These are phyloP conservation scores for Vicia faba DNA, from an alignment of 306 rosid genomes.

Conservation along the genomic window DNA sequence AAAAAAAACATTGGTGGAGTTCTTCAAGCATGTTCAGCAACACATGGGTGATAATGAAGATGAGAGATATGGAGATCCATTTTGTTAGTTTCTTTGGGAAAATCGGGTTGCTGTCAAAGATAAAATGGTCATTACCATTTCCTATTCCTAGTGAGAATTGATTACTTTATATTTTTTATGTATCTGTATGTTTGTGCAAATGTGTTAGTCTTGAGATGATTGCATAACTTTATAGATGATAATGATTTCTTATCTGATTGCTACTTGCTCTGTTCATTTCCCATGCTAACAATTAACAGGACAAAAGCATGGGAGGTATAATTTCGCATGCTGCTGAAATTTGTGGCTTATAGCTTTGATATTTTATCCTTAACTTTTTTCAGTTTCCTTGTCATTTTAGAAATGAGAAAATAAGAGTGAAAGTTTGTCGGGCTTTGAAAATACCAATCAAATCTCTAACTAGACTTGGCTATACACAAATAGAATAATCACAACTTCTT, in stretches of 20 bases:
- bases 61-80: slow-evolving; percentile 68
- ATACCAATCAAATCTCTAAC: background rate
- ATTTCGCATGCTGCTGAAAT: background rate
- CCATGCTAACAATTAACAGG: background rate
- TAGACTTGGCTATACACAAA: background rate
- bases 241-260: slow-evolving; percentile 2
- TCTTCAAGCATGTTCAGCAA: slow-evolving; percentile 87
- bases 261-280: background rate
- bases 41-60: slow-evolving; percentile 47
- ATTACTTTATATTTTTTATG: slow-evolving; percentile 3
- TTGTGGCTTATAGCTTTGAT: background rate
- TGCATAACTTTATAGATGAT: slow-evolving; percentile 14
- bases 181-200: background rate
- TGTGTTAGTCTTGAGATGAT: background rate
- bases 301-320: background rate
- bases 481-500: too few relatives aligned
- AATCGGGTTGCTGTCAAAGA: slow-evolving; percentile 74
- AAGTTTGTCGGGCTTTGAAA: background rate
- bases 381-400: background rate
- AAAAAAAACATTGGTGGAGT: slow-evolving; percentile 81
- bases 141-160: slow-evolving; percentile 48
- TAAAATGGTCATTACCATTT: slow-evolving; percentile 71
- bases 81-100: slow-evolving; percentile 69
- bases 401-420: slow-evolving; percentile 16
- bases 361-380: background rate